Evolutionary conservation across 1,139 yeast genomes (phyloP).

Genomic region (Diutina siamensis): DNA sequence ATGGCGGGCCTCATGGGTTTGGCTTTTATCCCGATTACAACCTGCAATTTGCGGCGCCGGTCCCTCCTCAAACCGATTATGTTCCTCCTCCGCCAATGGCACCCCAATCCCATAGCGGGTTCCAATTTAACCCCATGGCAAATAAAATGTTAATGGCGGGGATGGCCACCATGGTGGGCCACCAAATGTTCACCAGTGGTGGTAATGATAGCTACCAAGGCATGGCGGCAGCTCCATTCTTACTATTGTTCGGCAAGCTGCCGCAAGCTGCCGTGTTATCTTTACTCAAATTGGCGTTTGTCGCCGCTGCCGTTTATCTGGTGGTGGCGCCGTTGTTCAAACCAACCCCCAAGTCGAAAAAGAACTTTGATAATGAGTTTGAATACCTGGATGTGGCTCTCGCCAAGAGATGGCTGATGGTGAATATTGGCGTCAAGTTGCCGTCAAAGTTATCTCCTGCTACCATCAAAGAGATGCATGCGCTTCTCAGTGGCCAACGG

Average conservation of each 20-base stretch:
- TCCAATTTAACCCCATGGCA: constrained; percentile 7
- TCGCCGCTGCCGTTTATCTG: not conserved
- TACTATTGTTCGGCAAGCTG: not conserved
- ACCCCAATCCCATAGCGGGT: not conserved
- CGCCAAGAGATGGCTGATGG: not conserved
- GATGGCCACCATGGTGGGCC: constrained; percentile 43
- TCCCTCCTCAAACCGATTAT: constrained; percentile 13
- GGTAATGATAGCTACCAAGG: constrained; percentile 27
- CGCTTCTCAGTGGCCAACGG: not conserved
- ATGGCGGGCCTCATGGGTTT: constrained; percentile 11
- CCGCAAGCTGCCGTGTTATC: not conserved
- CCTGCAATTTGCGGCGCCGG: constrained; percentile 7
- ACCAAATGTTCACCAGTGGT: constrained; percentile 28
- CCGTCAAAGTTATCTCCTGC: not conserved
- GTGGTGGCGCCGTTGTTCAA: not conserved
- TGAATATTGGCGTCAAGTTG: not conserved
- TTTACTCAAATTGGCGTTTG: not conserved
- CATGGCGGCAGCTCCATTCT: constrained; percentile 12
- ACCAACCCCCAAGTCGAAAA: not conserved
- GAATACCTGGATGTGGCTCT: not conserved
- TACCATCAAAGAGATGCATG: not conserved
- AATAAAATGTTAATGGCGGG: constrained; percentile 33
- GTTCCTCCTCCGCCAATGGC: constrained; percentile 4
- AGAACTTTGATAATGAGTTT: not conserved
- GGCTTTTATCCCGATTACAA: constrained; percentile 12